Evolutionary conservation across 1,284 basidiomycete genomes (phyloP), one percentile per base, ranked within the genome.

Genomic region (Trametes hirsuta): DNA sequence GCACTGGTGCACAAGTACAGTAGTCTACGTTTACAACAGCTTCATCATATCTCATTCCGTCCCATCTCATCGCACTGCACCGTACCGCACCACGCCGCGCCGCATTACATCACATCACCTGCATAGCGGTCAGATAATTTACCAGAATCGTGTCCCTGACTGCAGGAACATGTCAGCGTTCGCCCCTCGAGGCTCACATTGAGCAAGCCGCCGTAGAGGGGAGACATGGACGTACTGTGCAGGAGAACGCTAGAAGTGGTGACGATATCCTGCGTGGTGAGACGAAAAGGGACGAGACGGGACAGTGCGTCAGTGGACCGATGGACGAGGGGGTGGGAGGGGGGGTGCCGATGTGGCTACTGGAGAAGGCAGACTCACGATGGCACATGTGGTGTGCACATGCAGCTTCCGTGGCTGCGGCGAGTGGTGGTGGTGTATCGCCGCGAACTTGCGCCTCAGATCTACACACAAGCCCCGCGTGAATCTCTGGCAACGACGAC

Each of bases 321-420:
- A 18, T 18, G 18, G 18, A 18, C 18, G 18, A 18, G 18, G 18
- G 18, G 18, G 18, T 18, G 18, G 18, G 18, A 18, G 18, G 18
- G 18, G 18, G 18, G 18, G 18, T 18, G 18, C 18, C 18, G 18
- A 18, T 18, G 18, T 18, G 18, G 18, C 18, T 18, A 18, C 18
- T 18, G 18, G 18, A 18, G 18, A 18, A 18, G 18, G 18, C 18
- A 18, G 18, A 76, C 81, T 72, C 65, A 83, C 83, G 47, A 82
- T 80, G 5, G 84, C 84, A 60, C 82, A 84, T 4, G 83, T 85
- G 30, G 81, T 60, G 68, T 85, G 81, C 14, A 82, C 73, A 70
- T 84, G 80, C 30, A 86, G 69, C 55, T 75, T 78, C 50, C 81
- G 74, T 50, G 70, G 73, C 45, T 73, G 72, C 0, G 77, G 77